phyloP scores from a whole-genome alignment of 768 basidiomycete genomes.

The Boletus insuetus region DNA sequence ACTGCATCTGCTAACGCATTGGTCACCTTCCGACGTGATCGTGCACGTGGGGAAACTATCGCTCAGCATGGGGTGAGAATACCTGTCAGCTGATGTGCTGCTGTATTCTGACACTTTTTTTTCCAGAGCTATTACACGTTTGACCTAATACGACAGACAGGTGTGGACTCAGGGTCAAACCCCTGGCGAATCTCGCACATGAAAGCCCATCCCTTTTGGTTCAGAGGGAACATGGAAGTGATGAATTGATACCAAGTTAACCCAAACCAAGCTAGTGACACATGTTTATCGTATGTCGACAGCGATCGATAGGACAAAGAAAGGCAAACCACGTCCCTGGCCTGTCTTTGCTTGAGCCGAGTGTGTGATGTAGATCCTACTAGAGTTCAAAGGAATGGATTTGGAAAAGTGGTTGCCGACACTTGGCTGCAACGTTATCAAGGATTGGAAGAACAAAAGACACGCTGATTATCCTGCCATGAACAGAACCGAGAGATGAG shows the following conservation, averaged over 20 bases:
- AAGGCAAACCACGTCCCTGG: no score
- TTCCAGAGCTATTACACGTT: constrained; percentile 25
- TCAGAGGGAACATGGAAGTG: constrained; percentile 26
- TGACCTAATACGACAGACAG: constrained; percentile 18
- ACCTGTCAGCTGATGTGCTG: not conserved
- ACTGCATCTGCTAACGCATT: constrained; percentile 25
- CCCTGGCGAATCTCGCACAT: constrained; percentile 27
- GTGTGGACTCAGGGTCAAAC: constrained; percentile 12
- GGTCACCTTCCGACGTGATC: constrained; percentile 24
- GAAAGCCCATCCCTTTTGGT: constrained; percentile 29
- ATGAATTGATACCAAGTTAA: constrained; percentile 11
- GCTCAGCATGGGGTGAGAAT: constrained; percentile 25
- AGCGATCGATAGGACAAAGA: no score
- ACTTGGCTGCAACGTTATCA: no score
- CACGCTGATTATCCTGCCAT: no score
- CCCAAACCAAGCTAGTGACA: not conserved
- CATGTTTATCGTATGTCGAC: not conserved
- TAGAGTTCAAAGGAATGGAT: no score
- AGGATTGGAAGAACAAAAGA: no score
- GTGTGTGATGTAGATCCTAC: no score
- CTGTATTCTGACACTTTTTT: not conserved
- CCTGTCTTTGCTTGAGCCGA: no score
- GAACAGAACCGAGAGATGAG: no score
- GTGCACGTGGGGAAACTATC: constrained; percentile 21
- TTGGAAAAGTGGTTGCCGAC: no score